These are phyloP conservation scores for Boletus semigastroideus DNA, from an alignment of 1,284 basidiomycete species.

Conservation along the genomic window DNA sequence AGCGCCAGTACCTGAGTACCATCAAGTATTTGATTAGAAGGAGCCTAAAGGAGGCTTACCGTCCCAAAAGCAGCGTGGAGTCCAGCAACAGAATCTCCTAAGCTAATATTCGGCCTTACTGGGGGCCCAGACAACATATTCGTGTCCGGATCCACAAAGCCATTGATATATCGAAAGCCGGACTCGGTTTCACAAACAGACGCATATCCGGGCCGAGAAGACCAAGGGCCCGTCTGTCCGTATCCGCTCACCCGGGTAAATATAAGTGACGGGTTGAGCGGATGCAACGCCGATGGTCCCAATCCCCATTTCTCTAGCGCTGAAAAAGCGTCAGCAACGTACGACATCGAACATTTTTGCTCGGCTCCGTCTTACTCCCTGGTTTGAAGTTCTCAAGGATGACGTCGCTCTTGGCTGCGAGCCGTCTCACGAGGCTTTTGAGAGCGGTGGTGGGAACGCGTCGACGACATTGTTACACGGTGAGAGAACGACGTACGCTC, in stretches of 20 bases:
- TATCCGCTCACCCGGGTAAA: constrained; percentile 74
- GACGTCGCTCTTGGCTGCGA: constrained; percentile 63
- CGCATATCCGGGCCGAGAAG: constrained; percentile 64
- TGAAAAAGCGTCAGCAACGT: constrained; percentile 25
- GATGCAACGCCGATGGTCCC: constrained; percentile 55
- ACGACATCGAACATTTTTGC: not conserved
- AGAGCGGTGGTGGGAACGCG: not conserved
- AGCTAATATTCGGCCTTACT: constrained; percentile 66
- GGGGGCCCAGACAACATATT: constrained; percentile 59
- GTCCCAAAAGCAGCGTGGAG: constrained; percentile 73
- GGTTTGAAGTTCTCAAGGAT: constrained; percentile 72
- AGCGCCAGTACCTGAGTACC: constrained; percentile 65
- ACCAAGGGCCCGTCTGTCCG: constrained; percentile 73
- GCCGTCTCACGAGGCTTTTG: constrained; percentile 57
- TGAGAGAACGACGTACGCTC: constrained; percentile 44
- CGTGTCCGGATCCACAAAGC: constrained; percentile 53
- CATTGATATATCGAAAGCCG: constrained; percentile 71
- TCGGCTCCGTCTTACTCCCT: constrained; percentile 49
- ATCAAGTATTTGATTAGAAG: not conserved
- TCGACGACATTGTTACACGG: not conserved
- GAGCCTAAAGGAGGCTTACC: constrained; percentile 35
- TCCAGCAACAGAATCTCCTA: constrained; percentile 70
- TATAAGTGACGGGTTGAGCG: constrained; percentile 61
- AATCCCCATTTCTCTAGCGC: constrained; percentile 70
- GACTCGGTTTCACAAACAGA: constrained; percentile 74